phyloP scores from a whole-genome alignment of 2,329 filamentous ascomycete species.

The Chaetothyriales sp. region DNA sequence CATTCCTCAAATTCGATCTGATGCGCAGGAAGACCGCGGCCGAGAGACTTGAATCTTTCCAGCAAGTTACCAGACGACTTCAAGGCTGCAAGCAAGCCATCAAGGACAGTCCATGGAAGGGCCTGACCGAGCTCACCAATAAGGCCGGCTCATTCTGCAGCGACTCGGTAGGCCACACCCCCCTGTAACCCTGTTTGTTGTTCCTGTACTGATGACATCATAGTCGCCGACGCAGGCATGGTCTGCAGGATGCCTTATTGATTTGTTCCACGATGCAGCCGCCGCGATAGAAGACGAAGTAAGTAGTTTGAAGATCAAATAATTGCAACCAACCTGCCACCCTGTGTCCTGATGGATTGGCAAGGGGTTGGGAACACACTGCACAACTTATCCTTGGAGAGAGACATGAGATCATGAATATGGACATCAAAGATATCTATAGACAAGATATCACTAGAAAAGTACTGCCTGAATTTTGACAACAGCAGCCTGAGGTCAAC shows the following conservation, averaged over 20 bases:
- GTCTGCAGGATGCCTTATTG: conserved; percentile 88
- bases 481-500: no score
- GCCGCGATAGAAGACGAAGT: not conserved
- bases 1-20: conserved; percentile 80
- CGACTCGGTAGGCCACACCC: conserved; percentile 59
- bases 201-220: conserved; percentile 3
- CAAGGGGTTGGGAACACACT: no score
- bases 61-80: conserved; percentile 78
- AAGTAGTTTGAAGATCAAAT: not conserved
- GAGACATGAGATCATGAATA: no score
- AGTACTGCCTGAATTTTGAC: no score
- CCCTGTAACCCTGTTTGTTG: not conserved
- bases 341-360: not conserved
- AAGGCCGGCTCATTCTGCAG: conserved; percentile 69
- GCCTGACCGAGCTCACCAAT: conserved; percentile 84
- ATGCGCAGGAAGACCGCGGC: conserved; percentile 51
- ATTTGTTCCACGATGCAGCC: conserved; percentile 80
- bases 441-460: no score
- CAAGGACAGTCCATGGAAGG: conserved; percentile 68
- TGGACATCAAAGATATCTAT: no score
- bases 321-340: not conserved
- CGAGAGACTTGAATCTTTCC: conserved; percentile 74
- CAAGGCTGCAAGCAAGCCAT: conserved; percentile 77
- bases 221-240: conserved; percentile 90
- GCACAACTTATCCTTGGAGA: no score